Percentiles rank a stretch among this genome's conserved stretches.
phyloP scores from a whole-genome alignment of 257 asterid genomes.

The Solanum clarkiae region DNA sequence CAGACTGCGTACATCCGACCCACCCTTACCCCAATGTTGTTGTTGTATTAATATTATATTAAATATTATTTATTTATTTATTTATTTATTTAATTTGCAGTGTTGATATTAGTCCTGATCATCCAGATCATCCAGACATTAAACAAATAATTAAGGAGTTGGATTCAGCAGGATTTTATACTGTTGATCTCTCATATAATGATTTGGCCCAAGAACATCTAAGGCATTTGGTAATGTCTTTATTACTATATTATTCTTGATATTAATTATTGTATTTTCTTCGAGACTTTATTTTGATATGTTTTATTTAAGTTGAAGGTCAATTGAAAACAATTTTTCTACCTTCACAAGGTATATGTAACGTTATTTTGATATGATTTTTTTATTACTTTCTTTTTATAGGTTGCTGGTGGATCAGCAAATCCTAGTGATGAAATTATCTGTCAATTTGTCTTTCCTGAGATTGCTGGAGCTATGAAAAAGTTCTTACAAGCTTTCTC shows the following conservation, averaged over 20 bases:
- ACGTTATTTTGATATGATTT: too few species aligned
- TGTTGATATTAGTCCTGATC: constrained; percentile 39
- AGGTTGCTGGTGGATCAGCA: constrained; percentile 78
- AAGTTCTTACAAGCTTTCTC: constrained; percentile 68
- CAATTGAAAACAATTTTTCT: too few species aligned
- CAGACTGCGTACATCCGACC: too few species aligned
- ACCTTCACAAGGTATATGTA: too few species aligned
- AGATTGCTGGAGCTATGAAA: constrained; percentile 75
- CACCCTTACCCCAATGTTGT: too few species aligned
- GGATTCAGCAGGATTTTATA: constrained; percentile 34
- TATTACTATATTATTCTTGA: too few species aligned
- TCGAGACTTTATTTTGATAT: too few species aligned
- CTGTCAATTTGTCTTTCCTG: constrained; percentile 75
- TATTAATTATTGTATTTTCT: too few species aligned
- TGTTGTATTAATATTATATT: not conserved
- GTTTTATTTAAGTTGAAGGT: too few species aligned
- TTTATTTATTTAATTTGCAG: constrained; percentile 11
- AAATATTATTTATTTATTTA: not conserved
- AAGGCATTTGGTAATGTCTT: constrained; percentile 53
- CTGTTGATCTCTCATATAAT: constrained; percentile 54
- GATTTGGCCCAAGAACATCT: constrained; percentile 75
- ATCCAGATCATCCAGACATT: constrained; percentile 39
- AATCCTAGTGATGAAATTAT: constrained; percentile 53
- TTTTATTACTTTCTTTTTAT: not conserved
- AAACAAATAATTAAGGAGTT: constrained; percentile 40